Evolutionary conservation across 306 rosid genomes (phyloP), one percentile per base, ranked within the genome.

Genomic region (Rubus idaeus): DNA sequence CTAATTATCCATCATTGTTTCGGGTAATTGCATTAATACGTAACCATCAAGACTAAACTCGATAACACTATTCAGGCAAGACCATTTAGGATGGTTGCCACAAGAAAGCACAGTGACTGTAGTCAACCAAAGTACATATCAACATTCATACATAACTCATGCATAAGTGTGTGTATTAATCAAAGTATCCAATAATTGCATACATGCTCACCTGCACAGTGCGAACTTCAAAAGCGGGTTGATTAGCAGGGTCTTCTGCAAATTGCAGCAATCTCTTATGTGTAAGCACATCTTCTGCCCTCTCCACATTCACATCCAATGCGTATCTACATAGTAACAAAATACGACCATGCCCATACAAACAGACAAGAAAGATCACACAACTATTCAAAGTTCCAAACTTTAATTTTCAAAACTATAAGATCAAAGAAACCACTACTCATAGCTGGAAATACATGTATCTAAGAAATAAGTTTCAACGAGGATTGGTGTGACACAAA

Each of bases 221-320:
- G 35, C 98, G 96, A 81, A 96, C 96, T 78, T 92, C 97, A 83
- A 96, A 87, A 73, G 86, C 98, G 0, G 97, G 97, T 18, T 85
- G 94, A 79, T 79, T 82, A 56, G 79, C 86, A 56, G 96, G 92
- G 57, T 91, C 90, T 76, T 92, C 90, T 0, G 98, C 99, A 75
- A 92, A 78, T 81, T 96, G 87, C 58, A 96, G 93, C 79, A 96
- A 81, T 78, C 89, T 89, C 86, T 92, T 87, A 56, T 96, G 99
- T 9, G 88, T 84, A 68, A 96, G 90, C 70, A 96, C 99, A 83
- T 96, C 99, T 80, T 91, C 99, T 9, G 99, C 99, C 82, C 99
- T 89, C 84, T 96, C 99, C 75, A 91, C 99, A 71, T 96, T 96
- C 76, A 96, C 99, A 85, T 96, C 99, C 93, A 92, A 84, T 7